Percentiles rank a stretch among this genome's conserved stretches.
Conservation (phyloP, 2,329 filamentous ascomycete genomes). For the Ampelomyces quisqualis region DNA sequence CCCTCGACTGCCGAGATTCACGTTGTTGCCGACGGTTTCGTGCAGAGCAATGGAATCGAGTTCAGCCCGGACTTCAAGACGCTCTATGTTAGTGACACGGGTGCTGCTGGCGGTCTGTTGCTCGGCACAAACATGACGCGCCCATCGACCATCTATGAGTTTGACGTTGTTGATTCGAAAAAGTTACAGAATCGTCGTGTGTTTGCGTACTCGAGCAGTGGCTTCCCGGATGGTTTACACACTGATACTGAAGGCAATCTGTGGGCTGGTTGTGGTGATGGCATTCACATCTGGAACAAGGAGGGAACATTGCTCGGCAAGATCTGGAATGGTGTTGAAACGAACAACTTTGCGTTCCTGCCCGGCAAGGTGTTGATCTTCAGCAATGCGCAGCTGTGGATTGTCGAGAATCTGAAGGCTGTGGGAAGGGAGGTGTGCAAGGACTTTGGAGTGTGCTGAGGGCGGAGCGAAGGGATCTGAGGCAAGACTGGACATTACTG, state of each 20-base stretch:
- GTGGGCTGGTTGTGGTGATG: conserved; percentile 58
- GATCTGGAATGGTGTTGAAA: conserved; percentile 53
- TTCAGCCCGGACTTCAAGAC: conserved; percentile 48
- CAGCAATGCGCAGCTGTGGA: conserved; percentile 39
- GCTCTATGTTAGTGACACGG: conserved; percentile 52
- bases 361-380: conserved; percentile 40
- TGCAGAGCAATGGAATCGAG: conserved; percentile 50
- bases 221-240: conserved; percentile 62
- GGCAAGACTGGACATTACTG: too few species aligned
- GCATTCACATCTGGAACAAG: conserved; percentile 56
- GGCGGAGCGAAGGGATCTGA: neutral
- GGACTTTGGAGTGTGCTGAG: conserved; percentile 33
- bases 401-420: conserved; percentile 39
- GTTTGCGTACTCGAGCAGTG: conserved; percentile 58
- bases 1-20: conserved; percentile 45
- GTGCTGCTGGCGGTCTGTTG: conserved; percentile 35
- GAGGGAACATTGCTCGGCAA: conserved; percentile 57
- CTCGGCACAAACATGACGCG: conserved; percentile 39
- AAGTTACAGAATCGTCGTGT: conserved; percentile 42
- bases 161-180: conserved; percentile 44
- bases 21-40: conserved; percentile 47
- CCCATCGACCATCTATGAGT: conserved; percentile 48
- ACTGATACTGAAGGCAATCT: conserved; percentile 57
- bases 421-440: conserved; percentile 39
- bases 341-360: conserved; percentile 42